phyloP scores from a whole-genome alignment of 148 eudicot genomes.

The Chenopodium berlandieri region DNA sequence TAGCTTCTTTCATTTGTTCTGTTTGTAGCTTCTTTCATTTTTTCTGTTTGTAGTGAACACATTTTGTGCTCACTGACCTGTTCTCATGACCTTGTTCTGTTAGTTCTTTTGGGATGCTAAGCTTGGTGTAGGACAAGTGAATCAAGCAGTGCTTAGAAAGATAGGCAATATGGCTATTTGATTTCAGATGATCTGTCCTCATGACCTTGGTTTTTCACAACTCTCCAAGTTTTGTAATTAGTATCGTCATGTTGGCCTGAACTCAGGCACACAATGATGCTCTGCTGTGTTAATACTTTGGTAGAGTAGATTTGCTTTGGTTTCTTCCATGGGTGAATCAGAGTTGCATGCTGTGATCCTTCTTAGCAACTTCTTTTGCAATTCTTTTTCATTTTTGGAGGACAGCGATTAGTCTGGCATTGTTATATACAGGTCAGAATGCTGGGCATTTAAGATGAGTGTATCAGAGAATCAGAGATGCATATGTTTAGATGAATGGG shows the following conservation, averaged over 20 bases:
- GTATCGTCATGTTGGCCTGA: neutral
- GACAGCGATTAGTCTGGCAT: too few species aligned
- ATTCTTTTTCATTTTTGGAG: too few species aligned
- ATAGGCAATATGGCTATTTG: neutral
- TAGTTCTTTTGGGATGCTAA: neutral
- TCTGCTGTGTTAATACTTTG: neutral
- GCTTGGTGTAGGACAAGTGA: neutral
- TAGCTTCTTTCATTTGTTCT: neutral
- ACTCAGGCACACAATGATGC: neutral
- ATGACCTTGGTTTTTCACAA: neutral
- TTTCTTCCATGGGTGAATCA: neutral
- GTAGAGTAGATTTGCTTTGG: neutral
- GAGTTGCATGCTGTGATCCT: neutral
- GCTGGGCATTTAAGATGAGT: too few species aligned
- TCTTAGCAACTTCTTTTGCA: neutral
- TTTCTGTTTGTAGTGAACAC: too few species aligned
- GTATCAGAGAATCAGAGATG: too few species aligned
- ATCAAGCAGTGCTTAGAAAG: neutral
- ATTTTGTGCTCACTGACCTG: neutral
- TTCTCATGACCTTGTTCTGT: neutral
- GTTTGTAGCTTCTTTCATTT: neutral
- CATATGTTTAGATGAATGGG: too few species aligned
- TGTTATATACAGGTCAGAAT: too few species aligned
- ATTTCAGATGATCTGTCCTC: neutral
- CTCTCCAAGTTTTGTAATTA: neutral